A percentile compares a stretch with the other conserved stretches of the same genome.
These are phyloP conservation scores for Termitomyces sp. DNA, from an alignment of 768 basidiomycete species.

Conservation along the genomic window DNA sequence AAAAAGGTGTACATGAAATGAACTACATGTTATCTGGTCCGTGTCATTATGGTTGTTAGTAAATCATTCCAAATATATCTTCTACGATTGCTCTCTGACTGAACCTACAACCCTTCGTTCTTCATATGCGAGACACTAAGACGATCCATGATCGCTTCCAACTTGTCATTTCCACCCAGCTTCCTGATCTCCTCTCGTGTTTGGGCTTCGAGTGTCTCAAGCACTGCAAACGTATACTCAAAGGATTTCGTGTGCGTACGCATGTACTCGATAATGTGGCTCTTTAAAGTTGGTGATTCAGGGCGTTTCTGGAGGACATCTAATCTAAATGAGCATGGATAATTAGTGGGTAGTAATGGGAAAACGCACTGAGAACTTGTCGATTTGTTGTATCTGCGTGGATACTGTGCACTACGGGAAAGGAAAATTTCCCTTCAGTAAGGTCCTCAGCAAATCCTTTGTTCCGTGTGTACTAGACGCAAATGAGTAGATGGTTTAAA, in stretches of 20 bases:
- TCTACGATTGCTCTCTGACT: not conserved
- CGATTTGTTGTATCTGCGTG: conserved; percentile 71
- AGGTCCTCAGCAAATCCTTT: conserved; percentile 93
- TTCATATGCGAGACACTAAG: not conserved
- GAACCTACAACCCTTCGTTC: not conserved
- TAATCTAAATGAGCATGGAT: conserved; percentile 20
- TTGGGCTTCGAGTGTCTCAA: conserved; percentile 62
- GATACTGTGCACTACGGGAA: conserved; percentile 89
- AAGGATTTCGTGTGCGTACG: conserved; percentile 75
- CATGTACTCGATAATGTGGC: conserved; percentile 76
- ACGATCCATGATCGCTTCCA: not conserved
- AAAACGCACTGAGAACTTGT: conserved; percentile 72
- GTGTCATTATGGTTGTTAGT: not conserved
- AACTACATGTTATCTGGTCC: not conserved
- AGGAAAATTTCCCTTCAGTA: conserved; percentile 96
- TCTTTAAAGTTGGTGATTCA: conserved; percentile 72
- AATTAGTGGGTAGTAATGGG: not conserved
- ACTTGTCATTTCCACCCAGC: conserved; percentile 22
- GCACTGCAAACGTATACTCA: conserved; percentile 73
- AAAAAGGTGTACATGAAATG: not conserved
- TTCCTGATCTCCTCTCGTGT: conserved; percentile 60
- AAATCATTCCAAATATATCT: not conserved
- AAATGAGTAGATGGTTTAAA: not conserved
- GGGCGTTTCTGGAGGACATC: conserved; percentile 91
- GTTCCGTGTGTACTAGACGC: conserved; percentile 66